Evolutionary conservation across 2,329 filamentous ascomycete genomes (phyloP), one percentile per base, ranked within the genome.

Genomic region (Lachnellula willkommii): DNA sequence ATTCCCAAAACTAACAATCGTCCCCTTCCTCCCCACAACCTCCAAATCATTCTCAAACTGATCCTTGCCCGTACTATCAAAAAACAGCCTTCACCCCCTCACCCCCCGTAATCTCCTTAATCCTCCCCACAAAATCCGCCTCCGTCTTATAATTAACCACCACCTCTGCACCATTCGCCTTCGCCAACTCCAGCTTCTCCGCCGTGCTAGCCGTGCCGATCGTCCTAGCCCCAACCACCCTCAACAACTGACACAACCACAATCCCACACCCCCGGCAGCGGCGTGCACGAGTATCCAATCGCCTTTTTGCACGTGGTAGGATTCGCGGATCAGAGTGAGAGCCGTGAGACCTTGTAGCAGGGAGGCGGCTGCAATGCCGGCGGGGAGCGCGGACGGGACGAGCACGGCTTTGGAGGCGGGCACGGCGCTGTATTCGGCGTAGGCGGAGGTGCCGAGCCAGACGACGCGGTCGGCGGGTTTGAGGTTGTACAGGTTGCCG

Each of bases 251-350:
- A 35, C 83, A 84, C 24, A 96, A 78, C 72, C 88, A 81, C 42
- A 86, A 74, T 0, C 89, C 89, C 0, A 90, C 89, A 14, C 91
- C 91, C 12, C 91, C 92, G 0, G 90, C 90, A 0, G 91, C 91
- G 0, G 92, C 91, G 64, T 94, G 90, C 15, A 96, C 84, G 2
- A 96, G 80, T 0, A 90, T 79, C 84, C 88, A 94, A 64, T 95
- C 89, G 1, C 85, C 89, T 61, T 82, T 78, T 69, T 90, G 77
- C 4, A 94, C 89, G 1, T 76, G 68, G 61, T 88, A 77, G 2
- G 88, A 82, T 70, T 95, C 90, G 55, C 87, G 83, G 57, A 90
- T 82, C 28, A 96, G 78, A 0, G 90, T 89, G 63, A 94, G 77
- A 0, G 91, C 90, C 2, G 91, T 96, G 40, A 96, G 76, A 1